These are phyloP conservation scores for Colletotrichum tanaceti DNA, from an alignment of 2,329 filamentous ascomycete species.

Conservation along the genomic window DNA sequence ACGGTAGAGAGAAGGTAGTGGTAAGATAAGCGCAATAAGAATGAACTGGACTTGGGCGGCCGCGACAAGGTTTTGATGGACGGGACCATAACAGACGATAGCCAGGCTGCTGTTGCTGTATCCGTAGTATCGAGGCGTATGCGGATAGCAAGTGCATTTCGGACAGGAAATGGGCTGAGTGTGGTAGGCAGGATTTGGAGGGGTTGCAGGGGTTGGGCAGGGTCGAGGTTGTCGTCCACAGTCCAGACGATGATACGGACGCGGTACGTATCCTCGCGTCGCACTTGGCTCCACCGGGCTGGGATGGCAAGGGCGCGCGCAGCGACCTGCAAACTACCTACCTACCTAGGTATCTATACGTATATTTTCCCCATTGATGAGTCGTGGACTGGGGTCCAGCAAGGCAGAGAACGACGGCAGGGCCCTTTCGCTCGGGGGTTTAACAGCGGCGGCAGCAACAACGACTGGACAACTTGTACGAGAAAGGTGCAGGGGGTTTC, in stretches of 20 bases:
- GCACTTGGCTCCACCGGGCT: constrained; percentile 14
- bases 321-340: background rate
- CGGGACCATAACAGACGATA: constrained; percentile 4
- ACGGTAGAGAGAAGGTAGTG: background rate
- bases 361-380: constrained; percentile 1
- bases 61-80: constrained; percentile 15
- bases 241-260: constrained; percentile 22
- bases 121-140: background rate
- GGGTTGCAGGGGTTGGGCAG: constrained; percentile 8
- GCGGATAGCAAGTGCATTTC: background rate
- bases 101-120: constrained; percentile 1
- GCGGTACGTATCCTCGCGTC: constrained; percentile 29
- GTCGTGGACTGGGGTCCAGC: background rate
- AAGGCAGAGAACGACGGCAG: background rate
- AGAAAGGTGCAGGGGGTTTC: constrained; percentile 30
- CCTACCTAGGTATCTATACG: constrained; percentile 1
- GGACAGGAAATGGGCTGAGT: background rate
- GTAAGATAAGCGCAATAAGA: constrained; percentile 7
- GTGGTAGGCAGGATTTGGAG: background rate
- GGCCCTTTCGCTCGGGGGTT: constrained; percentile 15
- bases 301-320: background rate
- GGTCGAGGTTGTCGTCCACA: constrained; percentile 7
- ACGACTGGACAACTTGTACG: constrained; percentile 34
- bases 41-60: constrained; percentile 8
- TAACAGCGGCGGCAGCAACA: background rate